A percentile compares a stretch with the other conserved stretches of the same genome.
These are phyloP conservation scores for Ciborinia camelliae DNA, from an alignment of 2,329 filamentous ascomycete species.

Conservation along the genomic window DNA sequence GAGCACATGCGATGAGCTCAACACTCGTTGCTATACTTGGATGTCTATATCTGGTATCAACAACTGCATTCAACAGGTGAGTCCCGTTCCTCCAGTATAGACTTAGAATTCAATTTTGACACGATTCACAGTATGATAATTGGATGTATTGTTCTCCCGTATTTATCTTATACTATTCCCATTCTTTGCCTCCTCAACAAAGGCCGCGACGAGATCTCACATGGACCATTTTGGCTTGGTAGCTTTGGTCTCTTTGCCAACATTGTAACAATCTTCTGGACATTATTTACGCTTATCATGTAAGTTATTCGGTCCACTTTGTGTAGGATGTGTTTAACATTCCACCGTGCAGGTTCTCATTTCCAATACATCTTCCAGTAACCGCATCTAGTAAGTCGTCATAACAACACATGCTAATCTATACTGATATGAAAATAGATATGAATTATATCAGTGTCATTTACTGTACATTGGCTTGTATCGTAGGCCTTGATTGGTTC, in stretches of 20 bases:
- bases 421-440: background rate
- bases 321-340: background rate
- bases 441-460: slow-evolving; percentile 20
- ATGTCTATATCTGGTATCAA: slow-evolving; percentile 11
- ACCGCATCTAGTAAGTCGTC: slow-evolving; percentile 14
- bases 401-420: background rate
- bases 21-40: slow-evolving; percentile 14
- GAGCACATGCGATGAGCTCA: slow-evolving; percentile 15
- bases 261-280: slow-evolving; percentile 53
- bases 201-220: slow-evolving; percentile 54
- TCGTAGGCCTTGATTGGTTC: slow-evolving; percentile 11
- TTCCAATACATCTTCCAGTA: slow-evolving; percentile 15
- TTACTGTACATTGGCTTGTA: slow-evolving; percentile 1
- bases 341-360: slow-evolving; percentile 11
- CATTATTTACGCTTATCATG: slow-evolving; percentile 56
- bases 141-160: slow-evolving; percentile 18
- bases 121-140: slow-evolving; percentile 11
- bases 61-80: slow-evolving; percentile 18
- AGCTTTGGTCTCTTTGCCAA: slow-evolving; percentile 58
- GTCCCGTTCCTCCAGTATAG: background rate
- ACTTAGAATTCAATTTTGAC: background rate
- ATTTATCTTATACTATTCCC: slow-evolving; percentile 14
- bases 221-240: slow-evolving; percentile 55
- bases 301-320: slow-evolving; percentile 34
- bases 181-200: slow-evolving; percentile 38